Percentiles rank a stretch among this genome's conserved stretches.
These are phyloP conservation scores for Volvox carteri DNA, from an alignment of 163 green algal species.

Conservation along the genomic window DNA sequence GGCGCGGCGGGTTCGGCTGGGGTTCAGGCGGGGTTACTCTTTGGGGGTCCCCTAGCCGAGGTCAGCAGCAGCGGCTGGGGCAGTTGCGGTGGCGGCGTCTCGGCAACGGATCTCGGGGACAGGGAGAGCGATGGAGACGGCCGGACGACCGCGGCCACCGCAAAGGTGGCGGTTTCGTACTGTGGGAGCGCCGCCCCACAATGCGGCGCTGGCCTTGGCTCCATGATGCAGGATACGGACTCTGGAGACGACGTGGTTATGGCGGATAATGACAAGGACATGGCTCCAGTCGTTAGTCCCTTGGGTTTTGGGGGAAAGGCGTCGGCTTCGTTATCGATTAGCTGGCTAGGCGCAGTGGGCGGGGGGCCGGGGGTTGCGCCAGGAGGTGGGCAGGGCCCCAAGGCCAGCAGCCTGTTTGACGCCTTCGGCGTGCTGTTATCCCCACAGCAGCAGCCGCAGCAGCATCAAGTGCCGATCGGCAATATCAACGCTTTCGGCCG, in stretches of 20 bases:
- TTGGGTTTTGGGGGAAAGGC: not conserved
- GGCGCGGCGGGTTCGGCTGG: not conserved
- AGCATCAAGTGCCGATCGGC: not conserved
- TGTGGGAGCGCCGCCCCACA: not conserved
- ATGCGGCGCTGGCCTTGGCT: not conserved
- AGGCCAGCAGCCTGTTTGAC: not conserved
- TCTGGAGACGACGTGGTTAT: not conserved
- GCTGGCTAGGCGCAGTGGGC: not conserved
- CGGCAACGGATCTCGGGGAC: not conserved
- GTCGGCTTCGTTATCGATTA: not conserved
- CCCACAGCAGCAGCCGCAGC: not conserved
- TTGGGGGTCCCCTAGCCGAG: not conserved
- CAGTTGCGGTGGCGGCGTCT: not conserved
- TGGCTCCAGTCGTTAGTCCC: too few species aligned
- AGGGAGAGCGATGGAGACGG: too few species aligned
- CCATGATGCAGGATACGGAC: not conserved
- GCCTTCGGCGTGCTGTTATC: not conserved
- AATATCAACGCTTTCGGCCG: too few species aligned
- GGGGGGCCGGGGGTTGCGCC: not conserved
- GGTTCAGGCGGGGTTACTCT: not conserved
- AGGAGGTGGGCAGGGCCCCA: not conserved
- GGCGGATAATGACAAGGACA: conserved; percentile 10
- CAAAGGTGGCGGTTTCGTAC: not conserved
- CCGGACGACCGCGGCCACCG: not conserved
- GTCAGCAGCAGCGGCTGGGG: conserved; percentile 7